Conservation (phyloP, 1,139 yeast genomes). For the Magnusiomyces suaveolens region DNA sequence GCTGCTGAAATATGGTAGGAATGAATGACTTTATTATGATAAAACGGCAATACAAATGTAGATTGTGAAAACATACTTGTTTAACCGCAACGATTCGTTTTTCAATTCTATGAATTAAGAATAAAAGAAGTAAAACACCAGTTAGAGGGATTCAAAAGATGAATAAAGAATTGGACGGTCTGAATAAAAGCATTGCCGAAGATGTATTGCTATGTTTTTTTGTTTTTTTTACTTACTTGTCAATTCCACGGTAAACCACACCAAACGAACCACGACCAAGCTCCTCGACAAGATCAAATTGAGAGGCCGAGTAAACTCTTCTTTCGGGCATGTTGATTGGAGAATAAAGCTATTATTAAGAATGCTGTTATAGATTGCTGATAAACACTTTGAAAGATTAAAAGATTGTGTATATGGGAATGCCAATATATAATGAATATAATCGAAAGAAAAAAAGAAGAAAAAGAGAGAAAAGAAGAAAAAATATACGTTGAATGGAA, state of each 20-base stretch:
- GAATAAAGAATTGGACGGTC: too few relatives aligned
- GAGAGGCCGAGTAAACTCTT: constrained; percentile 36
- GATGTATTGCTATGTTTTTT: too few relatives aligned
- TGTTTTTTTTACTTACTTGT: constrained; percentile 35
- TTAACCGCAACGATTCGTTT: constrained; percentile 22
- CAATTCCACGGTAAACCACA: constrained; percentile 66
- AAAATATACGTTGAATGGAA: background rate
- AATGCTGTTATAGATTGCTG: background rate
- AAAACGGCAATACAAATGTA: too few relatives aligned
- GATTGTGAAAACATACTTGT: constrained; percentile 18
- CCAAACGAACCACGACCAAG: constrained; percentile 88
- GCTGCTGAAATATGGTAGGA: too few relatives aligned
- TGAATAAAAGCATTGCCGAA: too few relatives aligned
- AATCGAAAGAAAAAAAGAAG: background rate
- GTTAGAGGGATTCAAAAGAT: background rate
- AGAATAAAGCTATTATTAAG: background rate
- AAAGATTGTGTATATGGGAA: background rate
- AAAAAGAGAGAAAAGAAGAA: background rate
- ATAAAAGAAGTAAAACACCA: background rate
- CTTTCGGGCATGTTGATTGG: constrained; percentile 14
- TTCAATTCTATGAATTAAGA: constrained; percentile 13
- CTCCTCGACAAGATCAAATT: constrained; percentile 58
- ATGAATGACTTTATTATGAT: too few relatives aligned
- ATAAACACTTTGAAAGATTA: background rate
- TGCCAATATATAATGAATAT: background rate